Conservation (phyloP, 2,329 filamentous ascomycete genomes). For the Aquanectria penicillioides region DNA sequence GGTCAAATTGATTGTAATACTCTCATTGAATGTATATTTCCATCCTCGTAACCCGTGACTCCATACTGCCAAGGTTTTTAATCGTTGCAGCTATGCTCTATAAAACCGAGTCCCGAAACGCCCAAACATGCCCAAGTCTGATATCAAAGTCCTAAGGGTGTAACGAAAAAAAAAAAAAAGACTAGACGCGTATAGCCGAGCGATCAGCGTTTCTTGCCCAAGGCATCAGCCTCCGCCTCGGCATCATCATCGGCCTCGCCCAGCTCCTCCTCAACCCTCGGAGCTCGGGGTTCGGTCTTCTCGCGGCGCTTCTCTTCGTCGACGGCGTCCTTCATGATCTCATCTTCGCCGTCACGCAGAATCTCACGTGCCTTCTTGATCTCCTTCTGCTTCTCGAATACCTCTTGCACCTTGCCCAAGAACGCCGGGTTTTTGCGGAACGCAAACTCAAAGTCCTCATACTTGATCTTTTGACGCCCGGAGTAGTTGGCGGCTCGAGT, state of each 20-base stretch:
- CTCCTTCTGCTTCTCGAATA: slow-evolving; percentile 87
- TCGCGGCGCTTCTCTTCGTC: slow-evolving; percentile 54
- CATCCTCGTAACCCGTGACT: neutral
- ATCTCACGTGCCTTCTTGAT: slow-evolving; percentile 85
- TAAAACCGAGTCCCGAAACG: neutral
- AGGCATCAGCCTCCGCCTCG: slow-evolving; percentile 52
- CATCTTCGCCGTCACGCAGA: slow-evolving; percentile 73
- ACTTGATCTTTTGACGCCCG: slow-evolving; percentile 95
- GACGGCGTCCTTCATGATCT: slow-evolving; percentile 64
- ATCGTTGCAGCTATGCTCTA: neutral
- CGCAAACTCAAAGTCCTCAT: slow-evolving; percentile 97
- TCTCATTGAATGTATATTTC: neutral
- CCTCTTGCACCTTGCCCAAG: slow-evolving; percentile 88
- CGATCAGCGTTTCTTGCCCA: slow-evolving; percentile 51
- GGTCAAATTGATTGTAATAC: no score
- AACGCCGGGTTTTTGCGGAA: slow-evolving; percentile 86
- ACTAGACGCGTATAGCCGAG: neutral
- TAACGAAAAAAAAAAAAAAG: neutral
- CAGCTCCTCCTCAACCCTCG: slow-evolving; percentile 59
- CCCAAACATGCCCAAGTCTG: slow-evolving; percentile 1
- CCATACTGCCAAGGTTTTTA: neutral
- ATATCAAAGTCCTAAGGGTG: slow-evolving; percentile 10
- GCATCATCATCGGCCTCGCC: slow-evolving; percentile 63
- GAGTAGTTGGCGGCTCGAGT: slow-evolving; percentile 86
- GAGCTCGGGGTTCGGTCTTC: slow-evolving; percentile 41